Evolutionary conservation across 1,284 basidiomycete species (phyloP), one percentile per base, ranked within the genome.

Genomic region (Malassezia caprae): DNA sequence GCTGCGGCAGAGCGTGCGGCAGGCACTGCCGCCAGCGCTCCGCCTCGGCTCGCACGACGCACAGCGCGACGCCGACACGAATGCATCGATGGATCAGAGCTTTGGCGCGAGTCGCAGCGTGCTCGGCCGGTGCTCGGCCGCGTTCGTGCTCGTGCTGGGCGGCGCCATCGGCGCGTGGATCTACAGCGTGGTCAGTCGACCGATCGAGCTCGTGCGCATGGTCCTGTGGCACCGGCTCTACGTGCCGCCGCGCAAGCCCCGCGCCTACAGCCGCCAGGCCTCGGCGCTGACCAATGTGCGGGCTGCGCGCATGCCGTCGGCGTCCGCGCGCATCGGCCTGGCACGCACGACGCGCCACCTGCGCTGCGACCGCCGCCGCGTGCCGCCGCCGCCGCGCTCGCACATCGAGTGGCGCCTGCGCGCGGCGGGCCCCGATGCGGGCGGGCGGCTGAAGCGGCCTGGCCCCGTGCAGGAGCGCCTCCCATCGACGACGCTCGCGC

Each of bases 181-280:
- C 10, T 74, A 73, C 53, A 68, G 72, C 48, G 43, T 71, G 4
- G 65, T 76, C 6, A 71, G 74, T 0, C 52, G 76, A 6, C 76
- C 76, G 4, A 72, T 75, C 43, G 76, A 76, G 51, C 54, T 75
- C 37, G 61, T 69, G 58, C 60, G 76, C 8, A 62, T 62, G 2
- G 75, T 74, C 13, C 66, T 76, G 19, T 75, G 65, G 65, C 63
- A 75, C 30, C 73, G 48, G 12, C 27, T 57, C 37, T 42, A 52
- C 28, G 40, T 56, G 19, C 46, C 46, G 24, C 46, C 32, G 19
- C 53, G 39, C 46, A 28, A 24, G 32, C 39, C 26, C 39, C n/a
- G 31, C 10, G 30, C 53, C 15, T 44, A 39, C 30, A 30, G 31
- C 39, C 53, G 53, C 24, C 32, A 28, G 15, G 40, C 40, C 12